phyloP scores from a whole-genome alignment of 1,139 yeast species.

The Magnusiomyces fungicola region DNA sequence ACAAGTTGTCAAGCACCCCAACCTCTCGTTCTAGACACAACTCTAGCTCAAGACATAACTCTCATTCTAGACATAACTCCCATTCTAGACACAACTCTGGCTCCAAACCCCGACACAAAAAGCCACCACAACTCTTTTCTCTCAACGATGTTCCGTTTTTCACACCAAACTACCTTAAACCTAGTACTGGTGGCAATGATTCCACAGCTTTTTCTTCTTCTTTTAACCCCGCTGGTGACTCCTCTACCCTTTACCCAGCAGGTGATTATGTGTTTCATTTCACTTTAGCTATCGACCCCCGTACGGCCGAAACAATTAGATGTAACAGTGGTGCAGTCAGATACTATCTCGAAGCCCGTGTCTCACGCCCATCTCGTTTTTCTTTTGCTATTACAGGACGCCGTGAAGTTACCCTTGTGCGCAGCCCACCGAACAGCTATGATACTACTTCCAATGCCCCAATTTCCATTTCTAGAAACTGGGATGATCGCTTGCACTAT shows the following conservation, averaged over 20 bases:
- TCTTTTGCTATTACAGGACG: conserved; percentile 28
- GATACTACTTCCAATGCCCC: conserved; percentile 66
- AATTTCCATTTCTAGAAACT: conserved; percentile 69
- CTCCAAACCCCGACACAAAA: neutral
- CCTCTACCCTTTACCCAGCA: conserved; percentile 36
- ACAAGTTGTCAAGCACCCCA: neutral
- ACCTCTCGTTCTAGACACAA: neutral
- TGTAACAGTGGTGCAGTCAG: conserved; percentile 40
- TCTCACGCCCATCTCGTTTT: conserved; percentile 31
- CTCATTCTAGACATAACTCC: no score
- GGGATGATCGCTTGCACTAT: conserved; percentile 78
- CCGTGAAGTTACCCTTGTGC: conserved; percentile 41
- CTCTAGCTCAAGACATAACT: neutral
- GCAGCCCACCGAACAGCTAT: conserved; percentile 78
- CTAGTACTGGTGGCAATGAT: neutral
- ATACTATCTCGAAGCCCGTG: conserved; percentile 29
- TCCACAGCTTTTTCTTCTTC: neutral
- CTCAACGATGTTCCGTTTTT: conserved; percentile 3
- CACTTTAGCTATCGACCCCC: conserved; percentile 63
- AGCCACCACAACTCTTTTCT: conserved; percentile 1
- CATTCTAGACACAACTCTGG: neutral
- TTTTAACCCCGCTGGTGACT: neutral
- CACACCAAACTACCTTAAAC: conserved; percentile 2
- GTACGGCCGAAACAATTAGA: conserved; percentile 61
- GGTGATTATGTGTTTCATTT: conserved; percentile 77